Evolutionary conservation across 257 asterid species (phyloP).

Genomic region (Solanum chiquidenum): DNA sequence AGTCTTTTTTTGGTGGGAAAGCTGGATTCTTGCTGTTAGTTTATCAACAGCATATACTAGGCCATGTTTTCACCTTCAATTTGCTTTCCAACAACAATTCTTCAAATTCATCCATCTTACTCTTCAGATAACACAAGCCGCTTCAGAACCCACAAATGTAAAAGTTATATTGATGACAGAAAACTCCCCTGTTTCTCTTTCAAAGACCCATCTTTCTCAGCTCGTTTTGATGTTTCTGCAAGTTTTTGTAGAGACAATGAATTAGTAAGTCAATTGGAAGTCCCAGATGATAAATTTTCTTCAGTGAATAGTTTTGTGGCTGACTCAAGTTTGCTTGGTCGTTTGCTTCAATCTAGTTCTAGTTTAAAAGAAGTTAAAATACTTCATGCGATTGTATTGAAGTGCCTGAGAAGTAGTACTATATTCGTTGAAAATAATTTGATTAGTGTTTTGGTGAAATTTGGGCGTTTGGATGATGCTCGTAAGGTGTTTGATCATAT

Average conservation of each 20-base stretch:
- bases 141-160: constrained; percentile 1
- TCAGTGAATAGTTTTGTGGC: constrained; percentile 1
- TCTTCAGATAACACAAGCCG: constrained; percentile 2
- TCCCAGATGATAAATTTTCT: neutral
- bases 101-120: constrained; percentile 10
- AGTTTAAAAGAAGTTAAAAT: constrained; percentile 25
- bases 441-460: constrained; percentile 38
- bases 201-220: neutral
- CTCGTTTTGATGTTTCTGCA: neutral
- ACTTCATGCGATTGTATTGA: constrained; percentile 39
- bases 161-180: neutral
- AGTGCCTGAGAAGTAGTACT: constrained; percentile 14
- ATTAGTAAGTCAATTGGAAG: neutral
- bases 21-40: neutral
- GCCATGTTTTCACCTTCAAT: constrained; percentile 43
- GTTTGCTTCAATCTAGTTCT: constrained; percentile 50
- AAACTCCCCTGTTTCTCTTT: constrained; percentile 1
- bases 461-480: constrained; percentile 47
- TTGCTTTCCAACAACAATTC: constrained; percentile 12
- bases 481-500: constrained; percentile 66
- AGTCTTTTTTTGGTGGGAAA: neutral
- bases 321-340: constrained; percentile 25
- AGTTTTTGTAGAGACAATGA: neutral
- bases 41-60: neutral
- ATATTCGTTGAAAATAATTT: constrained; percentile 50